Conservation (phyloP, 805 yeast species). For the Tetrapisispora arboricola region DNA sequence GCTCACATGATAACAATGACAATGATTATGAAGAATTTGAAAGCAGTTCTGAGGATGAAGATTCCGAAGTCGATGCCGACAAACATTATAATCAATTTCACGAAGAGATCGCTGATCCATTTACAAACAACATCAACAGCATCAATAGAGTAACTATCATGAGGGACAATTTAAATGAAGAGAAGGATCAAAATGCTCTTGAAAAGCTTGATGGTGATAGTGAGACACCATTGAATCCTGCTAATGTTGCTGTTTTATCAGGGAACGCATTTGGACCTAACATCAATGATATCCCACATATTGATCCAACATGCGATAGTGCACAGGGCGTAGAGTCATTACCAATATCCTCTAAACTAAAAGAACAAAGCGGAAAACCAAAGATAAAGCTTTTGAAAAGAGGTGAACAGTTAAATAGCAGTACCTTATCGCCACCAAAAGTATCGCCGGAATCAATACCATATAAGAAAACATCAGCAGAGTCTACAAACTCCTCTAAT, state of each 20-base stretch:
- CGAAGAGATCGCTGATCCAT: not conserved
- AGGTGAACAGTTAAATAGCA: slow-evolving; percentile 25
- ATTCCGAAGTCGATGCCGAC: too few species aligned
- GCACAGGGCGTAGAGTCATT: not conserved
- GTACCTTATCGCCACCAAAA: not conserved
- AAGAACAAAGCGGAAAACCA: slow-evolving; percentile 16
- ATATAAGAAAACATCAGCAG: slow-evolving; percentile 5
- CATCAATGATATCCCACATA: slow-evolving; percentile 17
- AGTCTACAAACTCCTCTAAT: slow-evolving; percentile 2
- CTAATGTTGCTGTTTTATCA: slow-evolving; percentile 5
- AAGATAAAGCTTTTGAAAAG: slow-evolving; percentile 30
- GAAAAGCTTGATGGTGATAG: slow-evolving; percentile 10
- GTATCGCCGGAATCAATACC: slow-evolving; percentile 16
- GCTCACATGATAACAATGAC: not conserved
- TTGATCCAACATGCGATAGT: slow-evolving; percentile 12
- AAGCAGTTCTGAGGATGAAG: slow-evolving; percentile 19
- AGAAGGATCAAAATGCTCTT: slow-evolving; percentile 6
- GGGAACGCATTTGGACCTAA: slow-evolving; percentile 8
- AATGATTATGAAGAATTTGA: slow-evolving; percentile 22
- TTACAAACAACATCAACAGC: not conserved
- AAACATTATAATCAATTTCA: too few species aligned
- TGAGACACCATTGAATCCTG: slow-evolving; percentile 1
- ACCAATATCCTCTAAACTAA: not conserved
- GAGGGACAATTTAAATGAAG: slow-evolving; percentile 1
- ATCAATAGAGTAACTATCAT: not conserved